These are phyloP conservation scores for Berberis vulgaris DNA, from an alignment of 164 flowering plant genomes.

Conservation along the genomic window DNA sequence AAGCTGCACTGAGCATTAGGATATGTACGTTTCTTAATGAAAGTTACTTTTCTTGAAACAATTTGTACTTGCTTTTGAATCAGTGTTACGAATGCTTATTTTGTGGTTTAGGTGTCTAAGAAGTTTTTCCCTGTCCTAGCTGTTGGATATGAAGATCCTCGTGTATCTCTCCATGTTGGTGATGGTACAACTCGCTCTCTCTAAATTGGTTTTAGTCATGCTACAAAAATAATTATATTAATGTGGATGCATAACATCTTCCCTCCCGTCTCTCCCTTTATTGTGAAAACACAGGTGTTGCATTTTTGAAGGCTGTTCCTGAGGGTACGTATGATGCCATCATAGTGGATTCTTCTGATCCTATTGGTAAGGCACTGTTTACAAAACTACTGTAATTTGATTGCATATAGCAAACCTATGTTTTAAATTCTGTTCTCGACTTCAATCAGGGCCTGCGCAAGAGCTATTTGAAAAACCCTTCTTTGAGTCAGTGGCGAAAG, in stretches of 20 bases:
- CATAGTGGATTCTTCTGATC: slow-evolving; percentile 98
- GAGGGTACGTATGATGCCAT: slow-evolving; percentile 95
- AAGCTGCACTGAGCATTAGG: no score
- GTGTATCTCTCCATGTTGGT: slow-evolving; percentile 80
- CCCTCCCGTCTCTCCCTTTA: not conserved
- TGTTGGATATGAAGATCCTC: slow-evolving; percentile 80
- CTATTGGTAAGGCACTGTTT: slow-evolving; percentile 50
- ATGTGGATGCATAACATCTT: not conserved
- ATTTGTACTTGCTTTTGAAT: not conserved
- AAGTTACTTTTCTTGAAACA: not conserved
- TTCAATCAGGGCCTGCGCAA: slow-evolving; percentile 40
- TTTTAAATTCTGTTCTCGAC: not conserved
- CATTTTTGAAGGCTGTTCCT: slow-evolving; percentile 75
- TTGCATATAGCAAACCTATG: not conserved
- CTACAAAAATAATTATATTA: not conserved
- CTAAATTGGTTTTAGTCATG: not conserved
- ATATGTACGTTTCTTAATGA: not conserved
- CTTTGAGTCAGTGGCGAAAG: slow-evolving; percentile 39
- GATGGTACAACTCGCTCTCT: slow-evolving; percentile 53
- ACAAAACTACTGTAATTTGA: not conserved
- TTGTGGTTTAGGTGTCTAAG: slow-evolving; percentile 67
- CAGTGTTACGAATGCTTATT: not conserved
- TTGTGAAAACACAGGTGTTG: slow-evolving; percentile 57
- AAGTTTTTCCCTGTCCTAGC: slow-evolving; percentile 82
- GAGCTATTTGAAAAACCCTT: slow-evolving; percentile 43